Conservation (phyloP, 75 land plant species). For the Sequoiadendron giganteum region DNA sequence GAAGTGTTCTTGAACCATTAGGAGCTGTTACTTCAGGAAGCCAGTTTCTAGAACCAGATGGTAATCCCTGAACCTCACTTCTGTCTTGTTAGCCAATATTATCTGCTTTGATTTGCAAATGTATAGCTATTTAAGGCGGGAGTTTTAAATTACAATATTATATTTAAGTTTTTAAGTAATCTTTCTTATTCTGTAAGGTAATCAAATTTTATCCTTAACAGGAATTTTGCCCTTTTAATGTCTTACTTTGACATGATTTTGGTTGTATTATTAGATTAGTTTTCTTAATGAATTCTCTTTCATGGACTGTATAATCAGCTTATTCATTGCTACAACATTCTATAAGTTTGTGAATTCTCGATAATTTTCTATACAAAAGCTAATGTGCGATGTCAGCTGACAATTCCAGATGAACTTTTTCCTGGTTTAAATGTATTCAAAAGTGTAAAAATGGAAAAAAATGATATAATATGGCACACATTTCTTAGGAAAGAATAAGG, state of each 20-base stretch:
- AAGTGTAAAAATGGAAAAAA: not conserved
- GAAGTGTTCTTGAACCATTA: constrained; percentile 57
- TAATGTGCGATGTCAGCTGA: not conserved
- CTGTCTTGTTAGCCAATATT: not conserved
- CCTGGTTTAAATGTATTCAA: not conserved
- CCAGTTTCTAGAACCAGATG: constrained; percentile 75
- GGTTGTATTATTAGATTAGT: not conserved
- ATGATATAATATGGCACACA: not conserved
- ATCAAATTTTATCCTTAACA: not conserved
- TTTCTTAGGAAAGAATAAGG: not conserved
- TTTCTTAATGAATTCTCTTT: not conserved
- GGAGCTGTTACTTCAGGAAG: constrained; percentile 68
- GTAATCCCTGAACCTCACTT: constrained; percentile 20
- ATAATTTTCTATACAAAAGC: not conserved
- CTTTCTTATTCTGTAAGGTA: not conserved
- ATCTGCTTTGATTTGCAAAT: not conserved
- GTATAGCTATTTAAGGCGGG: not conserved
- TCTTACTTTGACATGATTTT: not conserved
- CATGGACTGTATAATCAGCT: not conserved
- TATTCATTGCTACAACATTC: not conserved
- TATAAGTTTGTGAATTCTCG: not conserved
- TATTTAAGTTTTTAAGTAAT: not conserved
- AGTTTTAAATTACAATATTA: not conserved
- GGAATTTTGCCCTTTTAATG: not conserved
- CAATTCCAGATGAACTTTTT: too few relatives aligned